Base-by-base conservation (phyloP, 164 flowering plant genomes). In the Amborella trichopoda region DNA sequence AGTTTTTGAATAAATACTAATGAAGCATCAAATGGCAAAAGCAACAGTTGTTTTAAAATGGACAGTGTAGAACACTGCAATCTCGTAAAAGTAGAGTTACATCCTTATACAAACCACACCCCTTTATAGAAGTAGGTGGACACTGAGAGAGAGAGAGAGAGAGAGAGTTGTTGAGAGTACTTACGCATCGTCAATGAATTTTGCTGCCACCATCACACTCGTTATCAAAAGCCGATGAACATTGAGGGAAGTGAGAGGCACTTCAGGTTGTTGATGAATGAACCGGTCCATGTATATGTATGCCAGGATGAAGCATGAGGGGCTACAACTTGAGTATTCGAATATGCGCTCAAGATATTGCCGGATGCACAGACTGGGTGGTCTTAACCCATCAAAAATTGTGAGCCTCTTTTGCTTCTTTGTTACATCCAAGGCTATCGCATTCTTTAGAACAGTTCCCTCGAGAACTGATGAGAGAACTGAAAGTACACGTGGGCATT, bases 181-280 rank as follows among this genome's bases (percentile, higher is more conserved):
- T 72, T 73, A 89, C 95, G 72, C 76, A 60, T 89, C 95, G 54
- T 89, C 95, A 28, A 76, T 53, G 50, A 78, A 83, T 53, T 89
- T 89, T 25, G 84, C 83, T 23, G 97, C 97, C 20, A 74, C 58
- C 88, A 83, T 71, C 22, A 89, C 62, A 60, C 78, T 74, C 11
- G 95, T 85, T 50, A 89, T 74, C 5, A 85, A 64, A 55, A 89
- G 90, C 28, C 97, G 80, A 48, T 89, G 97, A 49, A 76, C 81
- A 57, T 71, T 85, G 22, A 80, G 86, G 49, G 86, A 79, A 28
- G 90, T 79, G 5, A 90, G 54, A 46, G 52, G 62, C 53, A 61
- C 46, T 32, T 68, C 63, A 0, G 61, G 64, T 18, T 54, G 33
- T 26, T 75, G 63, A 32, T 32, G 11, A 23, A 86, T 65, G 57